Percentiles rank a stretch among this genome's conserved stretches.
Conservation (phyloP, 2,329 filamentous ascomycete species). For the Tolypocladium pustulatum region DNA sequence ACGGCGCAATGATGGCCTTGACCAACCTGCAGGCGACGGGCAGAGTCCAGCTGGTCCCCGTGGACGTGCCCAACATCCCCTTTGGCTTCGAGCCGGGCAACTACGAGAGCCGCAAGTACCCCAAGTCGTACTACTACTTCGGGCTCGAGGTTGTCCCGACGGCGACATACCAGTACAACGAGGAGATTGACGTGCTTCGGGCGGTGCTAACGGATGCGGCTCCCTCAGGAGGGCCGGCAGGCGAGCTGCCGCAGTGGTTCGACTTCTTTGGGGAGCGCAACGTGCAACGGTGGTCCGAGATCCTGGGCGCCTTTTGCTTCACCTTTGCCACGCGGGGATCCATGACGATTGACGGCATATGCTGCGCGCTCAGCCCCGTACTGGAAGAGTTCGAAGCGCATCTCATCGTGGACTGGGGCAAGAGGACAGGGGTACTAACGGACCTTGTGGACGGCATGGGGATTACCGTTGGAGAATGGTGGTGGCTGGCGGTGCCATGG, state of each 20-base stretch:
- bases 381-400: slow-evolving; percentile 54
- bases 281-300: slow-evolving; percentile 50
- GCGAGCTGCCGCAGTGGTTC: slow-evolving; percentile 60
- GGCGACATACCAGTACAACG: slow-evolving; percentile 49
- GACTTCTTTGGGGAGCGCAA: slow-evolving; percentile 55
- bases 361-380: slow-evolving; percentile 43
- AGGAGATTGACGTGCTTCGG: slow-evolving; percentile 32
- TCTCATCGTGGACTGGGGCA: slow-evolving; percentile 49
- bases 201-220: slow-evolving; percentile 25
- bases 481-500: slow-evolving; percentile 48
- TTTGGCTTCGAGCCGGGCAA: slow-evolving; percentile 62
- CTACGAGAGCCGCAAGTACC: slow-evolving; percentile 60
- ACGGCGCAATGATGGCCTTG: slow-evolving; percentile 57
- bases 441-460: slow-evolving; percentile 27
- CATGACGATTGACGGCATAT: slow-evolving; percentile 40
- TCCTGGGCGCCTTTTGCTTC: slow-evolving; percentile 52
- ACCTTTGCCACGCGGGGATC: slow-evolving; percentile 52
- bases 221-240: slow-evolving; percentile 28
- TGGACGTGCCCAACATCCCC: slow-evolving; percentile 49
- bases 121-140: slow-evolving; percentile 56
- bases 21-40: slow-evolving; percentile 53
- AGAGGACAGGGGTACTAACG: slow-evolving; percentile 38
- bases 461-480: slow-evolving; percentile 49
- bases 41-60: slow-evolving; percentile 40
- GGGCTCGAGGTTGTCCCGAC: slow-evolving; percentile 50